A percentile compares a stretch with the other conserved stretches of the same genome.
Evolutionary conservation across 2,329 filamentous ascomycete genomes (phyloP).

Genomic region (Sclerotinia trifoliorum): DNA sequence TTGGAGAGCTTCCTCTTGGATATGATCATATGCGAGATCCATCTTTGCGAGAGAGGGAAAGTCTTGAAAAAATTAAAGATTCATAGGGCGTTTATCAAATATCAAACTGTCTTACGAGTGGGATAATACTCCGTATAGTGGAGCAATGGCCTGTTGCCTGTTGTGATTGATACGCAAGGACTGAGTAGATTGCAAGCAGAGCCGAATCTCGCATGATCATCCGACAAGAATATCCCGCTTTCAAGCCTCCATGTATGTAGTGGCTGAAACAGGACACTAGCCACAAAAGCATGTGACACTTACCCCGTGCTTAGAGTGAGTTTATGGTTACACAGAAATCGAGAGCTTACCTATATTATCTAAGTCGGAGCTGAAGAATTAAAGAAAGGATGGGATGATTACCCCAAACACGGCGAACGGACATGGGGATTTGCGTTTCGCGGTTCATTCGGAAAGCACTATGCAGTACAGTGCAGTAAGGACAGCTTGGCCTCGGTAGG

Average conservation of each 20-base stretch:
- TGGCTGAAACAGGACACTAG: not conserved
- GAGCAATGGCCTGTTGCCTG: slow-evolving; percentile 7
- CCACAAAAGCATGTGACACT: not conserved
- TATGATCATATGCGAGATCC: slow-evolving; percentile 98
- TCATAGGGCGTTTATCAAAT: slow-evolving; percentile 5
- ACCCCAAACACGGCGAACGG: not conserved
- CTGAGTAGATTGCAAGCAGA: not conserved
- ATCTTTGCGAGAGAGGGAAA: slow-evolving; percentile 49
- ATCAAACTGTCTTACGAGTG: not conserved
- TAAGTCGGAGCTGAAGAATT: not conserved
- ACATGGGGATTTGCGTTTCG: not conserved
- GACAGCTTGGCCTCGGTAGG: not conserved
- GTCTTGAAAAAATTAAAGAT: not conserved
- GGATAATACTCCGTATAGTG: not conserved
- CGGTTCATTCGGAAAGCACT: not conserved
- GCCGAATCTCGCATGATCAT: slow-evolving; percentile 1
- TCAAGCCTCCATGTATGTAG: slow-evolving; percentile 7
- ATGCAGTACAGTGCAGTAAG: not conserved
- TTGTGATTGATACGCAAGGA: not conserved
- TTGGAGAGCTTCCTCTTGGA: slow-evolving; percentile 74
- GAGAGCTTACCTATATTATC: not conserved
- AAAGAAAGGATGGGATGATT: not conserved
- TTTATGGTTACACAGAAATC: not conserved
- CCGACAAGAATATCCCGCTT: not conserved
- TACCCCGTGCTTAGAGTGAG: too few relatives aligned